These are phyloP conservation scores for Verticillium tricorpus DNA, from an alignment of 2,329 filamentous ascomycete species.

Conservation along the genomic window DNA sequence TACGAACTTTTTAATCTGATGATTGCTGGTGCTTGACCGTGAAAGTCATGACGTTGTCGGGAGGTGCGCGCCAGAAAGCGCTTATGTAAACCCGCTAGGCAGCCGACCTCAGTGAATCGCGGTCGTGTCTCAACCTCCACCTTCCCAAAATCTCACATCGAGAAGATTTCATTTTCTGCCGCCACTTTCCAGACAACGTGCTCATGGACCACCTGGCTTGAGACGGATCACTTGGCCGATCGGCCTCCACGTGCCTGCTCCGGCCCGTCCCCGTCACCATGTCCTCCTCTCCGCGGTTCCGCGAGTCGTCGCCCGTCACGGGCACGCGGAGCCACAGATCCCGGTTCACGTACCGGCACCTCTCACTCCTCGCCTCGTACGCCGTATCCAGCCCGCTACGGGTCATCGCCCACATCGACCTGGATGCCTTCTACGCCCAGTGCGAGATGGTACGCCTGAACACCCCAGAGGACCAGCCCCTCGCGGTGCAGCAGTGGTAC, in stretches of 20 bases:
- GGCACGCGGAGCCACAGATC: conserved; percentile 37
- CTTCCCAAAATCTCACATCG: no score
- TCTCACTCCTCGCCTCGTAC: conserved; percentile 69
- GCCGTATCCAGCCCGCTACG: conserved; percentile 72
- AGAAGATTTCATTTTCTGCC: no score
- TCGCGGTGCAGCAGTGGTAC: conserved; percentile 90
- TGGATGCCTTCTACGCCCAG: conserved; percentile 97
- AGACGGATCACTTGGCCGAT: no score
- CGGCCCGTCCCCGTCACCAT: conserved; percentile 1
- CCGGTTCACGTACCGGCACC: conserved; percentile 78
- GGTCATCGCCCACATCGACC: conserved; percentile 85
- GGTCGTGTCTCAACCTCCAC: no score
- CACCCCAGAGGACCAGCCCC: conserved; percentile 67
- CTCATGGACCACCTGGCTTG: no score
- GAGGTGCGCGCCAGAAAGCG: no score
- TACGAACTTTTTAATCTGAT: no score
- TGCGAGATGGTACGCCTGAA: conserved; percentile 88
- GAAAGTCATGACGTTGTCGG: no score
- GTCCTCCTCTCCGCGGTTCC: conserved; percentile 12
- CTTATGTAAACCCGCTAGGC: no score
- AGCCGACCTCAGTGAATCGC: no score
- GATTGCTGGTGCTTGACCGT: no score
- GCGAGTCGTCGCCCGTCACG: conserved; percentile 8
- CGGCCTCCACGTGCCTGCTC: neutral
- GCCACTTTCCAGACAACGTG: no score